phyloP scores from a whole-genome alignment of 768 basidiomycete genomes.

The Mycena alexandri region DNA sequence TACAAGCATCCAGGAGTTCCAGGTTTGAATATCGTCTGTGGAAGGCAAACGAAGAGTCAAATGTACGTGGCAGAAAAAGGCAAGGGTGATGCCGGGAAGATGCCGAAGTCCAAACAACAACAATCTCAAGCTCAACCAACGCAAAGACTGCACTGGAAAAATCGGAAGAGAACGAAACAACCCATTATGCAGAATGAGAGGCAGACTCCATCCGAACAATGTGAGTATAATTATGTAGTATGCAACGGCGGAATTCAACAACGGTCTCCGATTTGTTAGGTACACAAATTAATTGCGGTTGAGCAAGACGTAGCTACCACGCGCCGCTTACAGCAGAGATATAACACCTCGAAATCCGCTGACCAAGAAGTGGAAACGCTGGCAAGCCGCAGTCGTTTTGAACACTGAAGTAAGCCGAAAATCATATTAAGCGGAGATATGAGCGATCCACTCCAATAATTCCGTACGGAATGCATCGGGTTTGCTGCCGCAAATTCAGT shows the following conservation, averaged over 20 bases:
- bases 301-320: not conserved
- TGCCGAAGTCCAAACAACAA: conserved; percentile 16
- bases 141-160: too few species aligned
- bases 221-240: not conserved
- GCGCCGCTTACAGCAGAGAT: too few species aligned
- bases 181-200: too few species aligned
- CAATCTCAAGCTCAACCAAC: conserved; percentile 8
- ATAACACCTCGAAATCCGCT: too few species aligned
- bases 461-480: conserved; percentile 40
- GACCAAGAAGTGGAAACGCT: too few species aligned
- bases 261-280: not conserved
- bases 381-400: too few species aligned
- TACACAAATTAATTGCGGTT: not conserved
- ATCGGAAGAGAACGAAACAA: too few species aligned
- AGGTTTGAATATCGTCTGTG: conserved; percentile 21
- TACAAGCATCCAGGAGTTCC: conserved; percentile 5
- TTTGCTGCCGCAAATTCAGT: conserved; percentile 41
- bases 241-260: conserved; percentile 3
- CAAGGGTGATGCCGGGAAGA: not conserved
- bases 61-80: conserved; percentile 10
- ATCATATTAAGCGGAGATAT: conserved; percentile 9
- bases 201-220: not conserved
- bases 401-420: not conserved
- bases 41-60: conserved; percentile 28
- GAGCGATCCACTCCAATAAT: conserved; percentile 42